Percentiles rank a stretch among this genome's conserved stretches.
These are phyloP conservation scores for Daldinia decipiens DNA, from an alignment of 495 filamentous ascomycete species.

Conservation along the genomic window DNA sequence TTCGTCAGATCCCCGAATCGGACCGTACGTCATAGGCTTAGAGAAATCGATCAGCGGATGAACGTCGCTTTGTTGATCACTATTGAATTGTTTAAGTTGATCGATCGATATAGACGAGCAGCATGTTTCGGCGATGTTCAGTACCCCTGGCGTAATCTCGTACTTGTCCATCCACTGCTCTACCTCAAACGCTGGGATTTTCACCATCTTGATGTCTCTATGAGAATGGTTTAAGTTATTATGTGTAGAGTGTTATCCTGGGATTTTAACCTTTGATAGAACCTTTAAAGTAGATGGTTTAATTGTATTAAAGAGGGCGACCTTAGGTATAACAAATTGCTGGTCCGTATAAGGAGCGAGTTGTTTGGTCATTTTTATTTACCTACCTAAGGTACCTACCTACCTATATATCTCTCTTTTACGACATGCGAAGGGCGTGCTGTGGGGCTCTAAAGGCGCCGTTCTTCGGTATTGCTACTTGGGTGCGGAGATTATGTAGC, in stretches of 20 bases:
- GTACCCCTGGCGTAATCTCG: constrained; percentile 73
- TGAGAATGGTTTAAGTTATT: neutral
- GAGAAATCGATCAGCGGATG: constrained; percentile 51
- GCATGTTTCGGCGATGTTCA: constrained; percentile 91
- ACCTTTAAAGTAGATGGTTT: too few species aligned
- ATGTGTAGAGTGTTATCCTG: neutral
- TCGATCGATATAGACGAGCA: constrained; percentile 81
- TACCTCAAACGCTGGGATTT: constrained; percentile 76
- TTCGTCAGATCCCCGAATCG: constrained; percentile 73
- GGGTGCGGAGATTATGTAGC: constrained; percentile 13
- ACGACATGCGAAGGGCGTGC: constrained; percentile 15
- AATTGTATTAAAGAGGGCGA: too few species aligned
- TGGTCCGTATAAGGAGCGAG: neutral
- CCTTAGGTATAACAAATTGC: too few species aligned
- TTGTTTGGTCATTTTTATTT: too few species aligned
- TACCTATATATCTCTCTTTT: neutral
- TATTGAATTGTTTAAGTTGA: constrained; percentile 70
- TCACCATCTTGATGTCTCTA: constrained; percentile 66
- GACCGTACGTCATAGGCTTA: constrained; percentile 72
- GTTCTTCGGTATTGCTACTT: constrained; percentile 7
- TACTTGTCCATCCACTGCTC: constrained; percentile 96
- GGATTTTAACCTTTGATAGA: neutral
- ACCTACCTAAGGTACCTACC: too few species aligned
- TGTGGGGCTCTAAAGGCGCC: constrained; percentile 9
- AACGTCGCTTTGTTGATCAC: constrained; percentile 52